Conservation (phyloP, 2,329 filamentous ascomycete genomes). For the Pyrenophora teres region DNA sequence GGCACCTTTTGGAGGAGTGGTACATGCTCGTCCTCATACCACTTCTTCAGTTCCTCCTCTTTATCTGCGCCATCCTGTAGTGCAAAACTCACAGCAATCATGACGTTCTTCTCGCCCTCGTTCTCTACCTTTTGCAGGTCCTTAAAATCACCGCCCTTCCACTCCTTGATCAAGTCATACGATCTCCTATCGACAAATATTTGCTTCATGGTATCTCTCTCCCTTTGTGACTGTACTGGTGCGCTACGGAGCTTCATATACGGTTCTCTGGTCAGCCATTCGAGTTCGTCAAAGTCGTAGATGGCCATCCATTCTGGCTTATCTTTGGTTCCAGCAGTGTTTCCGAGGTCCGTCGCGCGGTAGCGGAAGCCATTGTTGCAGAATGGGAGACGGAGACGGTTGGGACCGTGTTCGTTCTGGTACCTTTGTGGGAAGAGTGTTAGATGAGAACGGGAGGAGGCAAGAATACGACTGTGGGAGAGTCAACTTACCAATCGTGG, state of each 20-base stretch:
- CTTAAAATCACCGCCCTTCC: constrained; percentile 61
- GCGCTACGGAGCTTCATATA: constrained; percentile 69
- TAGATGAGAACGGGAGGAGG: constrained; percentile 19
- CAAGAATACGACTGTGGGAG: constrained; percentile 26
- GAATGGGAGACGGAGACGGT: constrained; percentile 74
- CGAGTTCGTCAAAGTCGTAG: constrained; percentile 81
- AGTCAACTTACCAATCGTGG: constrained; percentile 63
- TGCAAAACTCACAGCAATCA: constrained; percentile 66
- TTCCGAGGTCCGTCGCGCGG: constrained; percentile 64
- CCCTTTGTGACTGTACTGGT: constrained; percentile 61
- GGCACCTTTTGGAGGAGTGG: constrained; percentile 73
- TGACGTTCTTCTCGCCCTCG: constrained; percentile 58
- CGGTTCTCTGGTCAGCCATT: constrained; percentile 68
- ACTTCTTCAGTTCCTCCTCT: constrained; percentile 64
- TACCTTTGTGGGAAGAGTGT: constrained; percentile 57
- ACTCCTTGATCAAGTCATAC: constrained; percentile 66
- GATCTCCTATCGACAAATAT: constrained; percentile 72
- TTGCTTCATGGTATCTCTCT: constrained; percentile 65
- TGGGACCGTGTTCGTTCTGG: constrained; percentile 89
- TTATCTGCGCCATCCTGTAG: constrained; percentile 59
- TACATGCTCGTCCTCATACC: constrained; percentile 77
- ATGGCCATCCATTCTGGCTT: constrained; percentile 75
- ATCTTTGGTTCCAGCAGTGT: constrained; percentile 39
- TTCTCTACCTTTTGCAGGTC: constrained; percentile 65
- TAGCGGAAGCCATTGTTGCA: constrained; percentile 81